Percentiles rank a stretch among this genome's conserved stretches.
Conservation (phyloP, 2,329 filamentous ascomycete species). For the Fusarium sp. region DNA sequence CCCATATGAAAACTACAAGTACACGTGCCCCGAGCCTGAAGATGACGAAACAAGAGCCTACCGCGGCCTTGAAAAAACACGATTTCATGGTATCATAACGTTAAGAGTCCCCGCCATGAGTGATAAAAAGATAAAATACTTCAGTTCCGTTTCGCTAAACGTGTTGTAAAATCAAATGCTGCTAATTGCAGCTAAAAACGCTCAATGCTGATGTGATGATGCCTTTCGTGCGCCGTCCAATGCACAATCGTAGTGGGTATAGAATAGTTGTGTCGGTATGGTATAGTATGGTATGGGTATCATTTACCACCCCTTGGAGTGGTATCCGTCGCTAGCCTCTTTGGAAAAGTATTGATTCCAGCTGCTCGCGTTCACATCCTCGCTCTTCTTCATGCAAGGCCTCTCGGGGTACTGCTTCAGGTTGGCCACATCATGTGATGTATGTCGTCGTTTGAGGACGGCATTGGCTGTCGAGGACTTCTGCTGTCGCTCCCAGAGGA, state of each 20-base stretch:
- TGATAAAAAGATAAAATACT: constrained; percentile 35
- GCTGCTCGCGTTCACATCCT: constrained; percentile 75
- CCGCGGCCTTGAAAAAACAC: constrained; percentile 37
- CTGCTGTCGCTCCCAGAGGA: constrained; percentile 95
- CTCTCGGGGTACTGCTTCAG: constrained; percentile 83
- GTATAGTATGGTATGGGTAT: constrained; percentile 33
- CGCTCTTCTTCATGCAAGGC: constrained; percentile 69
- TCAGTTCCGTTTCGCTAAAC: constrained; percentile 35
- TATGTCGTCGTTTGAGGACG: constrained; percentile 89
- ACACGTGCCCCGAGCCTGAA: constrained; percentile 45
- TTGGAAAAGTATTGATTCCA: constrained; percentile 90
- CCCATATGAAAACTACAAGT: constrained; percentile 42
- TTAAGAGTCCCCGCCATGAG: constrained; percentile 43
- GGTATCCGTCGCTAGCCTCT: constrained; percentile 70
- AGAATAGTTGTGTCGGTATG: constrained; percentile 26
- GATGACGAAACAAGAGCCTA: constrained; percentile 37
- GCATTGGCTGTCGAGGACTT: constrained; percentile 91
- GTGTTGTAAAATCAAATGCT: constrained; percentile 40
- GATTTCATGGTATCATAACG: constrained; percentile 51
- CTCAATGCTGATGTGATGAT: constrained; percentile 47
- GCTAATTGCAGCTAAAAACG: constrained; percentile 46
- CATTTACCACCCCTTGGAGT: constrained; percentile 59
- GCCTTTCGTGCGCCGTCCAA: constrained; percentile 48
- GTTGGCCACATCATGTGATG: constrained; percentile 90
- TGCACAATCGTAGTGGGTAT: constrained; percentile 47